These are phyloP conservation scores for Pleurotus cornucopiae DNA, from an alignment of 768 basidiomycete genomes.

Conservation along the genomic window DNA sequence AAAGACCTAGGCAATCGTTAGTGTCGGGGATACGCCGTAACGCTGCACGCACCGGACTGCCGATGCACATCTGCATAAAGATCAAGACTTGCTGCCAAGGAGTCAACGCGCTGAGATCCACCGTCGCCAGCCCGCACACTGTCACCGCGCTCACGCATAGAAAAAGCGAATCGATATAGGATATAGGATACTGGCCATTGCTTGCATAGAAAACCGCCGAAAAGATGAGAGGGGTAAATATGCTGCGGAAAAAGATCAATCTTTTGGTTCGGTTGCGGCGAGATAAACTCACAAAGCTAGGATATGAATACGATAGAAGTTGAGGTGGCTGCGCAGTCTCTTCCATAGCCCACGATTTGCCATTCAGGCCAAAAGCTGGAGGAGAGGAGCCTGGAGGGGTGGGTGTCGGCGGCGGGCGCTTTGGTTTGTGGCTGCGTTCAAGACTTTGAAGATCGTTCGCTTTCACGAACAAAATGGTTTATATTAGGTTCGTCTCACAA, in stretches of 20 bases:
- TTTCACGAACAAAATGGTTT: no score
- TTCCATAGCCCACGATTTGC: conserved; percentile 18
- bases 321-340: conserved; percentile 44
- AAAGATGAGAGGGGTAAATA: conserved; percentile 72
- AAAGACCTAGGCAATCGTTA: background rate
- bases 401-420: no score
- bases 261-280: background rate
- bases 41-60: conserved; percentile 58
- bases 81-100: conserved; percentile 65
- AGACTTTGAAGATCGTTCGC: no score
- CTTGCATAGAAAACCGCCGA: conserved; percentile 80
- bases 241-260: conserved; percentile 35
- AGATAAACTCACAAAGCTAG: conserved; percentile 50
- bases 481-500: no score
- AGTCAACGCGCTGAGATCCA: conserved; percentile 67
- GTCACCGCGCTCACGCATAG: conserved; percentile 75
- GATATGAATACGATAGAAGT: conserved; percentile 63
- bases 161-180: conserved; percentile 78
- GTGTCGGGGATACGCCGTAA: no score
- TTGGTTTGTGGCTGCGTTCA: no score
- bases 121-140: conserved; percentile 70
- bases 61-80: conserved; percentile 76
- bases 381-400: no score
- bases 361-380: background rate
- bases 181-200: conserved; percentile 68